Base-by-base conservation (phyloP, 257 asterid genomes). In the Salvia splendens region DNA sequence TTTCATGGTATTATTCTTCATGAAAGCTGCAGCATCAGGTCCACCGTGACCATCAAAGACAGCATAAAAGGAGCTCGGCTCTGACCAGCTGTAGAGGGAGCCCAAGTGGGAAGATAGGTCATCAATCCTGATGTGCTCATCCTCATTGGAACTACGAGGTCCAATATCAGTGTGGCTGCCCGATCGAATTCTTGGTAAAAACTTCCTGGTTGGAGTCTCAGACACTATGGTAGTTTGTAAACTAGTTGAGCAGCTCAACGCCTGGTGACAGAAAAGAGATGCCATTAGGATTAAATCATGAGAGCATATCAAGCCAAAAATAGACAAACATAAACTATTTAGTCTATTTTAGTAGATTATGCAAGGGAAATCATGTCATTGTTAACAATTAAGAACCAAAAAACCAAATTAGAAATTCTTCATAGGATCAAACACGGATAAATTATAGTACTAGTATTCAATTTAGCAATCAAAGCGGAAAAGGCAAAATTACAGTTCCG, bases 1-100 rank as follows among this genome's bases (percentile, higher is more conserved):
- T 64, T 77, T 82, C 71, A 86, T 59, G 12, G 87, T 87, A 57
- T 93, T 90, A 41, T 84, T 76, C 77, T 83, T 90, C 70, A 88
- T 76, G 78, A 81, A 93, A 15, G 84, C 49, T 48, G 99, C 87
- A 20, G 99, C 99, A 32, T 72, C 90, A 17, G 89, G 77, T 50
- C 99, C 99, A 46, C 97, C 99, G 64, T 93, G 99, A 49, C 99
- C 99, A 49, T 93, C 99, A 38, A 93, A 93, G 47, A 93, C 89
- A 14, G 92, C 99, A 57, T 90, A 93, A 53, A 93, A 88, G 2
- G 99, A 79, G 64, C 89, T 73, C 3, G 96, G 87, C 52, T 81
- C 76, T 43, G 95, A 72, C 96, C 95, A 93, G 49, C 56, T 68
- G 78, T 61, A 82, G 12, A 61, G 83, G 74, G 88, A 40, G 8